phyloP scores from a whole-genome alignment of 2,329 filamentous ascomycete genomes.

The Chrysoporthe deuterocubensis region DNA sequence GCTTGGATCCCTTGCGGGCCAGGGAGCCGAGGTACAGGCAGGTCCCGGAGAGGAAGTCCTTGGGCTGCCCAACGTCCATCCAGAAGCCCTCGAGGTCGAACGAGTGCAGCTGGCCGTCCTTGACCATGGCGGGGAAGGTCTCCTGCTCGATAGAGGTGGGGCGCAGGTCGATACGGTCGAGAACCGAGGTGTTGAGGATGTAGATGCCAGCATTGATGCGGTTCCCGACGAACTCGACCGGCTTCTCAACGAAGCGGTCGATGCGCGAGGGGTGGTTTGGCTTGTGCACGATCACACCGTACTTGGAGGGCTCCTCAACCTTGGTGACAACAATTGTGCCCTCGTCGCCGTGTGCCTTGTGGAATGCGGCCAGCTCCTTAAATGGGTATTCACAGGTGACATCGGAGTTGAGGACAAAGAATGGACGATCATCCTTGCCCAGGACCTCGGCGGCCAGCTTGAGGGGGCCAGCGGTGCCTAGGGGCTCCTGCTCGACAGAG shows the following conservation, averaged over 20 bases:
- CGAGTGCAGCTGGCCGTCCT: slow-evolving; percentile 88
- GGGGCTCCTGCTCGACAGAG: slow-evolving; percentile 92
- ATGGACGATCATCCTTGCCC: slow-evolving; percentile 89
- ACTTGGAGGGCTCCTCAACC: slow-evolving; percentile 98
- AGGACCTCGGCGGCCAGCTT: slow-evolving; percentile 94
- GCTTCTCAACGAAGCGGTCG: slow-evolving; percentile 99
- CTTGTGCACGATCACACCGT: slow-evolving; percentile 98
- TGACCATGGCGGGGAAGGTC: slow-evolving; percentile 93
- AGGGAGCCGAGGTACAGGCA: slow-evolving; percentile 95
- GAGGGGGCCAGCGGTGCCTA: slow-evolving; percentile 92
- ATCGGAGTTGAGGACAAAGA: slow-evolving; percentile 98
- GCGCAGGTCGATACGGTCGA: slow-evolving; percentile 90
- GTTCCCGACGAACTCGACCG: slow-evolving; percentile 97
- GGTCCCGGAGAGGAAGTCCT: slow-evolving; percentile 95
- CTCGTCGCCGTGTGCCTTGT: slow-evolving; percentile 90
- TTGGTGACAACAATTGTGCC: slow-evolving; percentile 98
- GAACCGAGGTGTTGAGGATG: slow-evolving; percentile 91
- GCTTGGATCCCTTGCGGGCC: slow-evolving; percentile 85
- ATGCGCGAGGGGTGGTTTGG: slow-evolving; percentile 88
- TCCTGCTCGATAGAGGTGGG: slow-evolving; percentile 98
- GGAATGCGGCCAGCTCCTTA: slow-evolving; percentile 85
- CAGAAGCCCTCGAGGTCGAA: slow-evolving; percentile 98
- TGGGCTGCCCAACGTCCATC: slow-evolving; percentile 99
- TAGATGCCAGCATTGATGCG: slow-evolving; percentile 99
- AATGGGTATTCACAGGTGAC: slow-evolving; percentile 99